Percentiles rank a stretch among this genome's conserved stretches.
Conservation (phyloP, 1,284 basidiomycete species). For the Cystobasidium sp. region DNA sequence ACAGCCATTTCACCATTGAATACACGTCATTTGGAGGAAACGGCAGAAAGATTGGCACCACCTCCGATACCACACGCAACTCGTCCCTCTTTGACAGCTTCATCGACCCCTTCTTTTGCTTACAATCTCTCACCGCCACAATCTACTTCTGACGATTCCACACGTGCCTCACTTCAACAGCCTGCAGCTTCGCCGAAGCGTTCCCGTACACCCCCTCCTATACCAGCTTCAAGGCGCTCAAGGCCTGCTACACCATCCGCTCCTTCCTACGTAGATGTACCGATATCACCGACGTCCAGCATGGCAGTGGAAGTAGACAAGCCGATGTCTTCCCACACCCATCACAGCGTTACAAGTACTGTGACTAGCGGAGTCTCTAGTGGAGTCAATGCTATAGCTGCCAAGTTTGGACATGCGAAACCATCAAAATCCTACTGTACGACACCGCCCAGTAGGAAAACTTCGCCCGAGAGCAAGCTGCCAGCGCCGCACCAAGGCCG, state of each 20-base stretch:
- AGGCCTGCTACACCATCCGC: constrained; percentile 16
- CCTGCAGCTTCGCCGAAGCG: constrained; percentile 11
- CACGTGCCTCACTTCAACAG: not conserved
- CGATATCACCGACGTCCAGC: not conserved
- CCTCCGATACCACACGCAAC: constrained; percentile 7
- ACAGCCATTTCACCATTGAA: too few relatives aligned
- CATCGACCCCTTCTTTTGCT: constrained; percentile 1
- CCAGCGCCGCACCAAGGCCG: not conserved
- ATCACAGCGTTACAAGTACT: not conserved
- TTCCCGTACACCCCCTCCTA: constrained; percentile 11
- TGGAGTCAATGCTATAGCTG: constrained; percentile 11
- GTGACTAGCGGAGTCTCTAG: not conserved
- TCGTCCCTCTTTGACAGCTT: not conserved
- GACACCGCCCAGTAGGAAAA: not conserved
- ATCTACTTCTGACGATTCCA: not conserved
- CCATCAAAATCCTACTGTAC: constrained; percentile 7
- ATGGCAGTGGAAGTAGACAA: not conserved
- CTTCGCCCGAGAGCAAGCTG: not conserved
- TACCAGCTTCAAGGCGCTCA: constrained; percentile 8
- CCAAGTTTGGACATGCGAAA: constrained; percentile 11
- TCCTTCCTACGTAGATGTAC: not conserved
- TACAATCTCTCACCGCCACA: constrained; percentile 22
- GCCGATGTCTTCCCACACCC: not conserved
- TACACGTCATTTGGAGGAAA: not conserved
- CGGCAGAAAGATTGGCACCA: not conserved